Base-by-base conservation (phyloP, 495 filamentous ascomycete species). In the Wilcoxina mikolae region DNA sequence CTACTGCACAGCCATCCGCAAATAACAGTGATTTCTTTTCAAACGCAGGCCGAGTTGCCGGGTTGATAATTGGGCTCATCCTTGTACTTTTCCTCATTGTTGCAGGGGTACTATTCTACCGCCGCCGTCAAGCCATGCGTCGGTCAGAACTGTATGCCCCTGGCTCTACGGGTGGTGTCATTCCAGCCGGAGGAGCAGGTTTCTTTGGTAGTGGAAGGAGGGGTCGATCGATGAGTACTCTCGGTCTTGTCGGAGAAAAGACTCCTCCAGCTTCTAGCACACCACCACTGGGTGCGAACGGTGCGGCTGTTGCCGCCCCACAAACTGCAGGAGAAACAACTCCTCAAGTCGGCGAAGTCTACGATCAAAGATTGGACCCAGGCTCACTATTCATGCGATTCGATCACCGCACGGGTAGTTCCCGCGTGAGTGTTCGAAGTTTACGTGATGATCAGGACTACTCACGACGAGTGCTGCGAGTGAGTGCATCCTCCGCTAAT, bases 31-130 rank as follows among this genome's bases (percentile, higher is more conserved):
- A n/a, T n/a, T 65, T 65, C 47, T 65, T 65, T 47, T 62, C 58
- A 12, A 56, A 60, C 18, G 52, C 63, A 43, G 69, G 67, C 2
- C 56, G 62, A 12, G 55, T 60, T 53, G 67, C 66, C 9, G 69
- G 69, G 33, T 57, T 64, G 44, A 60, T 68, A 44, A 60, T 70
- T 5, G 69, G 68, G 20, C 55, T 72, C 28, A 64, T 67, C 10
- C 18, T 68, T 42, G 45, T 57, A 10, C 26, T 68, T 17, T 49
- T 64, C 48, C 39, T 53, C 12, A 24, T 66, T 10, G 41, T 71
- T 33, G 68, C 59, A 17, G 63, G 42, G 1, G 28, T 65, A 44
- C 38, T 66, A 41, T 59, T 65, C 31, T 62, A 55, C 23, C 53
- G 48, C 18, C 61, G 50, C 35, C 58, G 59, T 12, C 51, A 56